These are phyloP conservation scores for Xerocomellus intermedius DNA, from an alignment of 768 basidiomycete genomes.

Conservation along the genomic window DNA sequence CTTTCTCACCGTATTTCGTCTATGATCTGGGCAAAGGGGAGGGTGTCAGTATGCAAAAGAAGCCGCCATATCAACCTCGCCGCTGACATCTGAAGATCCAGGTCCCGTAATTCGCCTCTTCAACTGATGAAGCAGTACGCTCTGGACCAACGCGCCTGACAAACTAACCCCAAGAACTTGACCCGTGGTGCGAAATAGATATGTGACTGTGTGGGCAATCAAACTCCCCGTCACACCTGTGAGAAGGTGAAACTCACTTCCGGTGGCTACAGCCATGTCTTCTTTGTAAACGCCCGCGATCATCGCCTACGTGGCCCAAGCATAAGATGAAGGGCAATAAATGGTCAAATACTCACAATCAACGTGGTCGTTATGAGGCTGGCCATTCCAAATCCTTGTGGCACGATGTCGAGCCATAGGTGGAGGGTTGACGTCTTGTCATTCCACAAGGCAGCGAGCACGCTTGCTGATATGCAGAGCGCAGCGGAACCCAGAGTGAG, in stretches of 20 bases:
- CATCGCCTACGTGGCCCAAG: constrained; percentile 60
- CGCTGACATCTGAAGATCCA: constrained; percentile 64
- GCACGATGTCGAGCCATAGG: constrained; percentile 76
- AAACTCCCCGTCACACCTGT: constrained; percentile 7
- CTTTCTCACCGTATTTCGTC: constrained; percentile 58
- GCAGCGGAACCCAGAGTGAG: constrained; percentile 68
- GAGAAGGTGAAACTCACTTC: constrained; percentile 57
- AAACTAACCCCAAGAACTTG: constrained; percentile 95
- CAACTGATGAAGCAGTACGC: constrained; percentile 68
- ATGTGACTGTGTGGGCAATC: constrained; percentile 62
- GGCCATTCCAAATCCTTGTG: constrained; percentile 82
- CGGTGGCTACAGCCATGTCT: constrained; percentile 86
- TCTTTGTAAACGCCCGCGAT: constrained; percentile 77
- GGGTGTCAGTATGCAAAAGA: constrained; percentile 17
- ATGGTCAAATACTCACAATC: constrained; percentile 54
- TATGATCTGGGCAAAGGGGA: constrained; percentile 55
- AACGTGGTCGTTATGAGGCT: constrained; percentile 83
- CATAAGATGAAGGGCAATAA: constrained; percentile 4
- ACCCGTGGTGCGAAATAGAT: constrained; percentile 90
- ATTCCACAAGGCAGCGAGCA: constrained; percentile 66
- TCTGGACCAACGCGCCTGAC: constrained; percentile 81
- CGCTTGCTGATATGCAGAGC: constrained; percentile 56
- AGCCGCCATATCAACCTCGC: constrained; percentile 26
- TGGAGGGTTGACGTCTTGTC: constrained; percentile 56
- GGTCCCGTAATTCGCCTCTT: constrained; percentile 74